Evolutionary conservation across 2,329 filamentous ascomycete species (phyloP).

Genomic region (Bipolaris oryzae): DNA sequence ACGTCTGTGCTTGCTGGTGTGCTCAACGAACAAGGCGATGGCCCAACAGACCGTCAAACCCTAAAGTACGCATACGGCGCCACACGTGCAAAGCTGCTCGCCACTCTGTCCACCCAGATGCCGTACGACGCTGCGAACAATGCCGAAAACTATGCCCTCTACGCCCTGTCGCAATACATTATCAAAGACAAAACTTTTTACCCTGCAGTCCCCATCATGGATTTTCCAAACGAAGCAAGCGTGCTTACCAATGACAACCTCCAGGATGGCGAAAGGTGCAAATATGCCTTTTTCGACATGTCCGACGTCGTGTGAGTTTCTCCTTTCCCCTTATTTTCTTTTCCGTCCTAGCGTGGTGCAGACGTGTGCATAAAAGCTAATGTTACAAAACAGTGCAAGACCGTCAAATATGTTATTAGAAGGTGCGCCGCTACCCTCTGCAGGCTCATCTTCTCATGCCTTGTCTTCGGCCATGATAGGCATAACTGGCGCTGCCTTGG

Average conservation of each 20-base stretch:
- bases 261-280: conserved; percentile 38
- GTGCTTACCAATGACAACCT: conserved; percentile 42
- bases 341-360: not conserved
- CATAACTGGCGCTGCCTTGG: conserved; percentile 9
- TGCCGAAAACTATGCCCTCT: conserved; percentile 44
- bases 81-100: conserved; percentile 41
- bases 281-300: conserved; percentile 38
- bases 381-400: conserved; percentile 4
- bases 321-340: not conserved
- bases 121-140: conserved; percentile 44
- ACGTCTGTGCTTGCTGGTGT: conserved; percentile 43
- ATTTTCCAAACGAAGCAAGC: conserved; percentile 38
- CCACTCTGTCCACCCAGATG: conserved; percentile 38
- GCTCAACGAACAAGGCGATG: conserved; percentile 32
- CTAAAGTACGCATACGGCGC: conserved; percentile 45
- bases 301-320: conserved; percentile 38
- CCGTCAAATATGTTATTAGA: conserved; percentile 25
- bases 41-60: conserved; percentile 26
- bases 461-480: conserved; percentile 10
- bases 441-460: conserved; percentile 14
- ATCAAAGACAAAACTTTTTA: conserved; percentile 38
- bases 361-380: conserved; percentile 4
- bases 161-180: conserved; percentile 42
- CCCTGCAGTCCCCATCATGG: conserved; percentile 40
- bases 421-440: conserved; percentile 30